Evolutionary conservation across 345 rosid genomes (phyloP).

Genomic region (Pelargonium nanum): DNA sequence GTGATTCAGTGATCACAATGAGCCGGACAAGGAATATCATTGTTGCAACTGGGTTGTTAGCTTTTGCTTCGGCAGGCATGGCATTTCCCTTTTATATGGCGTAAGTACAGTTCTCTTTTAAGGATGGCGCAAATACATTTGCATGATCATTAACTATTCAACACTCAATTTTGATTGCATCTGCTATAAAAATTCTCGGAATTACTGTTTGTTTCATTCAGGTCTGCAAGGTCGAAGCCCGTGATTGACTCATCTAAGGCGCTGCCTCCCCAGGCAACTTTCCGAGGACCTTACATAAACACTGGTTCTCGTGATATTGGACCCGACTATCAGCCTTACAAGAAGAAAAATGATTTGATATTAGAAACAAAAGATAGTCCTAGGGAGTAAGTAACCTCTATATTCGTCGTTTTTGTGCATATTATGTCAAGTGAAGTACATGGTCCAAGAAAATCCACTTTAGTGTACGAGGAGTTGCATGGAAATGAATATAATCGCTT

Average conservation of each 20-base stretch:
- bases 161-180: not conserved
- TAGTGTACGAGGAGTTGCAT: too few species aligned
- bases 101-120: conserved; percentile 27
- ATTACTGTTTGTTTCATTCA: conserved; percentile 14
- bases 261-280: conserved; percentile 87
- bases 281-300: conserved; percentile 90
- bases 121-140: not conserved
- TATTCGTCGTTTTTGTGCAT: too few species aligned
- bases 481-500: too few species aligned
- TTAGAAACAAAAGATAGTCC: too few species aligned
- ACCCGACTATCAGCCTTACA: conserved; percentile 61
- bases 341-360: conserved; percentile 43
- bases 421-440: too few species aligned
- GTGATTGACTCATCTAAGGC: conserved; percentile 82
- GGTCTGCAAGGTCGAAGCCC: conserved; percentile 52
- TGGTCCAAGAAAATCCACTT: too few species aligned
- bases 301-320: conserved; percentile 89
- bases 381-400: too few species aligned
- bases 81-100: conserved; percentile 90
- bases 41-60: conserved; percentile 69
- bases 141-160: not conserved
- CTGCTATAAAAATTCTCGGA: not conserved
- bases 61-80: conserved; percentile 74
- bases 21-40: conserved; percentile 43
- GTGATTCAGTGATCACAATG: conserved; percentile 24